These are phyloP conservation scores for Fallopia convolvulus DNA, from an alignment of 148 eudicot genomes.

Conservation along the genomic window DNA sequence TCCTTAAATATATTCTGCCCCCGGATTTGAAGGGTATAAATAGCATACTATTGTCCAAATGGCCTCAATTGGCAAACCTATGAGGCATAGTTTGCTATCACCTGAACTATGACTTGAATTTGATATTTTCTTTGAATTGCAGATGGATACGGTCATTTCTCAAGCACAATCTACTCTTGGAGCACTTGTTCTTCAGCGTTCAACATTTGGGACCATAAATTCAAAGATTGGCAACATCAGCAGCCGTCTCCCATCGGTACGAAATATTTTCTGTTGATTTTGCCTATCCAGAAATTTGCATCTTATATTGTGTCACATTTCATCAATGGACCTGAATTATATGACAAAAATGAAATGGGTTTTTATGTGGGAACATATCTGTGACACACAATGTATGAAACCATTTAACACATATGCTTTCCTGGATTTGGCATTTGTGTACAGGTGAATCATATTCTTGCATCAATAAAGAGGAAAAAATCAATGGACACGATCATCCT, in stretches of 20 bases:
- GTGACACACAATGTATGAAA: neutral
- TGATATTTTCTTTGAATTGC: conserved; percentile 7
- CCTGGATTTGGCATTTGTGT: conserved; percentile 11
- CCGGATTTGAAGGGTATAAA: neutral
- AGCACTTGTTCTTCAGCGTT: conserved; percentile 38
- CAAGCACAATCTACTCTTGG: conserved; percentile 48
- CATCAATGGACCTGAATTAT: neutral
- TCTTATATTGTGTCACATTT: neutral
- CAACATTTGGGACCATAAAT: conserved; percentile 46
- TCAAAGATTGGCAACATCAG: conserved; percentile 43
- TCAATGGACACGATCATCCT: conserved; percentile 96
- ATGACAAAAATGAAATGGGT: neutral
- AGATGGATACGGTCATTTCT: conserved; percentile 49
- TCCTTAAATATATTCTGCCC: neutral
- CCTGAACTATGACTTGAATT: conserved; percentile 2
- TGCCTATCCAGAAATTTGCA: conserved; percentile 1
- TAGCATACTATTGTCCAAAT: neutral
- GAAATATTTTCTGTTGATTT: neutral
- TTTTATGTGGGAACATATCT: neutral
- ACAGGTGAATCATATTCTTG: conserved; percentile 83
- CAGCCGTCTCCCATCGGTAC: conserved; percentile 47
- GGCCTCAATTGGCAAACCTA: neutral
- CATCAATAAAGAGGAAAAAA: conserved; percentile 93
- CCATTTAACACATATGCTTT: neutral
- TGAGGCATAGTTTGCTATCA: neutral